A percentile compares a stretch with the other conserved stretches of the same genome.
These are phyloP conservation scores for Apiotrichum domesticum DNA, from an alignment of 1,284 basidiomycete species.

Conservation along the genomic window DNA sequence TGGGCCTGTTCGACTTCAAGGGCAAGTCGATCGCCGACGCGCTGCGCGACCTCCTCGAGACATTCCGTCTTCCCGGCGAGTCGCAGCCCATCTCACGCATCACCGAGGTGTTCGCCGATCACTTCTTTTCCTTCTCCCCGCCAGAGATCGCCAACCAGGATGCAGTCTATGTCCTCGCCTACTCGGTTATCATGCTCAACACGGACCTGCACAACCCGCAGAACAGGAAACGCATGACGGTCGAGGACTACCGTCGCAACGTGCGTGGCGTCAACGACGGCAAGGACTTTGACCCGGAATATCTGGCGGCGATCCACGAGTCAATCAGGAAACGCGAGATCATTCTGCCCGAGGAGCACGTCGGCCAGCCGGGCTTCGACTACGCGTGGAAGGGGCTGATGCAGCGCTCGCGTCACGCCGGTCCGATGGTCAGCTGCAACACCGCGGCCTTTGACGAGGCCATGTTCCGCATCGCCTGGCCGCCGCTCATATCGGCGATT, in stretches of 20 bases:
- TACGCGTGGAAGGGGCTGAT: slow-evolving; percentile 98
- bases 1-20: slow-evolving; percentile 83
- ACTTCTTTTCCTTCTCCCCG: slow-evolving; percentile 79
- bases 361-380: slow-evolving; percentile 93
- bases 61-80: slow-evolving; percentile 93
- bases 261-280: slow-evolving; percentile 88
- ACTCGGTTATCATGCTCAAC: slow-evolving; percentile 97
- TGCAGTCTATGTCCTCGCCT: slow-evolving; percentile 89
- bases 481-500: slow-evolving; percentile 81
- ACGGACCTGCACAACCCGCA: slow-evolving; percentile 98
- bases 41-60: slow-evolving; percentile 87
- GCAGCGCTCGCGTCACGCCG: slow-evolving; percentile 69
- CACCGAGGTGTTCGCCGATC: slow-evolving; percentile 87
- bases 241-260: slow-evolving; percentile 91
- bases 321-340: slow-evolving; percentile 92
- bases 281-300: slow-evolving; percentile 75
- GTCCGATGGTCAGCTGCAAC: slow-evolving; percentile 71
- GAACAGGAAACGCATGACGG: slow-evolving; percentile 86
- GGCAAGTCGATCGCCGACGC: slow-evolving; percentile 90
- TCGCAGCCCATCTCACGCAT: slow-evolving; percentile 90
- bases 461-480: slow-evolving; percentile 92
- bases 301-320: slow-evolving; percentile 83
- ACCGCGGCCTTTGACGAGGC: slow-evolving; percentile 74
- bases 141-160: slow-evolving; percentile 85
- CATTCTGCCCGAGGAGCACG: slow-evolving; percentile 96